phyloP scores from a whole-genome alignment of 169 alveolate genomes.

The Plasmodium malariae region DNA sequence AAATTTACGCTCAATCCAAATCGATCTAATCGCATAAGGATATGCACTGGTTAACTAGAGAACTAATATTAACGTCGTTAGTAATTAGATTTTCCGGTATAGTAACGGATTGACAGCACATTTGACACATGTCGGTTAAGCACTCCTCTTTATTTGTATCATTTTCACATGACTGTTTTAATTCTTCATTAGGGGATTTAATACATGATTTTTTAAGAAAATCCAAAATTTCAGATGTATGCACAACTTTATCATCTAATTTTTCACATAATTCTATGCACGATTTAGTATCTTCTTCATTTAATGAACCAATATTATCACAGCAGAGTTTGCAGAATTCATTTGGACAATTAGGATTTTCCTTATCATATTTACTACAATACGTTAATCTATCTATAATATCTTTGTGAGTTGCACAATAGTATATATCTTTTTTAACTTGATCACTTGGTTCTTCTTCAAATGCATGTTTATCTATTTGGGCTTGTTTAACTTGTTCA shows the following conservation, averaged over 20 bases:
- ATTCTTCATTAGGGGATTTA: conserved; percentile 51
- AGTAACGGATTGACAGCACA: conserved; percentile 73
- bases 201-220: conserved; percentile 69
- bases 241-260: conserved; percentile 43
- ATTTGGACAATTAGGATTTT: conserved; percentile 39
- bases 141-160: conserved; percentile 60
- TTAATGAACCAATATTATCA: conserved; percentile 31
- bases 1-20: neutral
- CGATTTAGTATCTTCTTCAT: conserved; percentile 40
- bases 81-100: conserved; percentile 46
- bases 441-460: neutral
- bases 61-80: conserved; percentile 11
- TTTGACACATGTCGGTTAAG: conserved; percentile 69
- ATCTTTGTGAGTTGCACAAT: conserved; percentile 73
- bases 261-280: conserved; percentile 49
- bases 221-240: conserved; percentile 66
- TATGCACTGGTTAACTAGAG: conserved; percentile 58
- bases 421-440: conserved; percentile 19
- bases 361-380: conserved; percentile 43
- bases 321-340: conserved; percentile 65
- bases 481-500: conserved; percentile 14
- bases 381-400: conserved; percentile 33
- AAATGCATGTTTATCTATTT: conserved; percentile 52
- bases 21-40: conserved; percentile 19
- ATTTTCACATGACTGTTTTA: conserved; percentile 36